Conservation (phyloP, 1,139 yeast genomes). For the Taphrina communis region DNA sequence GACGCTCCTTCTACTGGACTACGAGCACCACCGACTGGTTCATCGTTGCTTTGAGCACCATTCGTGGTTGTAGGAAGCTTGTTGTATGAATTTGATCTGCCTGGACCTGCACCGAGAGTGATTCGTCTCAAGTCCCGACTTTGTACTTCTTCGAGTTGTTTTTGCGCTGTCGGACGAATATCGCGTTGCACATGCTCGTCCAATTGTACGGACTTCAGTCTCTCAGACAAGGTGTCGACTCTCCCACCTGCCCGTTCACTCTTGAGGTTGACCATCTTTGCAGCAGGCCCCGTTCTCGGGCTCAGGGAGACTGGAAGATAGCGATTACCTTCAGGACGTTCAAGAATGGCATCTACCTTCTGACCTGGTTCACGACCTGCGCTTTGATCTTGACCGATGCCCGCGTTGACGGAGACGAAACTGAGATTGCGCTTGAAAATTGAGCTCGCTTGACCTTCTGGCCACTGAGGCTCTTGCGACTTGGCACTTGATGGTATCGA, state of each 20-base stretch:
- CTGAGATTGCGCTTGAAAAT: constrained; percentile 37
- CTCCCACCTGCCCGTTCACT: constrained; percentile 22
- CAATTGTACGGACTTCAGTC: constrained; percentile 22
- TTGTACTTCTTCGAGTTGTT: constrained; percentile 2
- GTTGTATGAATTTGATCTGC: neutral
- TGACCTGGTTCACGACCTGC: constrained; percentile 41
- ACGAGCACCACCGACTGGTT: neutral
- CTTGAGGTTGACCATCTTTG: constrained; percentile 30
- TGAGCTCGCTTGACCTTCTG: constrained; percentile 35
- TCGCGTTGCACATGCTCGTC: neutral
- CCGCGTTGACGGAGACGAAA: constrained; percentile 41
- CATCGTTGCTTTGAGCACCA: neutral
- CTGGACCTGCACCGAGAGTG: constrained; percentile 21
- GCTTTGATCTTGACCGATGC: constrained; percentile 43
- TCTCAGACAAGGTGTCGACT: constrained; percentile 23
- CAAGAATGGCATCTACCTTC: constrained; percentile 36
- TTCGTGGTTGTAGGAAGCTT: neutral
- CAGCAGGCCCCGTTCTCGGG: constrained; percentile 35
- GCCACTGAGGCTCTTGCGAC: constrained; percentile 60
- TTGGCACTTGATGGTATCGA: constrained; percentile 68
- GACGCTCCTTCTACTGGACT: neutral
- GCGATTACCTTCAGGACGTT: constrained; percentile 40
- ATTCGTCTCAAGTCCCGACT: constrained; percentile 6
- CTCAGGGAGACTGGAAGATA: constrained; percentile 41
- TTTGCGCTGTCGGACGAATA: neutral